A percentile compares a stretch with the other conserved stretches of the same genome.
Conservation (phyloP, 345 rosid genomes). For the Acer saccharum region DNA sequence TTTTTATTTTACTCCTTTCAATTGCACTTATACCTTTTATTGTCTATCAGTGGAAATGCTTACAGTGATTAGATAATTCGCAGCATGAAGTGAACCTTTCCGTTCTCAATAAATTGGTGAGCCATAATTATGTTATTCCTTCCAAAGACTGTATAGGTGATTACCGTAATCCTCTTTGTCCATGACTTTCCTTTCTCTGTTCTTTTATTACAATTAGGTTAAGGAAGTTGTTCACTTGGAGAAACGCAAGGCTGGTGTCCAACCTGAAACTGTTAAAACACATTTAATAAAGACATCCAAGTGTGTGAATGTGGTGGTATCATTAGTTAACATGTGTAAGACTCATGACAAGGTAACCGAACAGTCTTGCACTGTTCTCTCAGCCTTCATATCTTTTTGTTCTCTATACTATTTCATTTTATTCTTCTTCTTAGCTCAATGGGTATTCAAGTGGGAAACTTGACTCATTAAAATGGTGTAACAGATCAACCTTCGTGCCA, state of each 20-base stretch:
- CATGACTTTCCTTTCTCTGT: constrained; percentile 10
- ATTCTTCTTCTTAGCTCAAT: not conserved
- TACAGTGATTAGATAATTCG: constrained; percentile 24
- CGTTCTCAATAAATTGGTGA: constrained; percentile 59
- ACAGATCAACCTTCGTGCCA: constrained; percentile 67
- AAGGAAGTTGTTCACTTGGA: constrained; percentile 46
- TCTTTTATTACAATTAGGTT: constrained; percentile 42
- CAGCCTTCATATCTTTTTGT: constrained; percentile 7
- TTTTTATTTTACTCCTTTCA: not conserved
- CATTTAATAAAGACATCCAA: constrained; percentile 48
- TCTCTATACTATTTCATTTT: not conserved
- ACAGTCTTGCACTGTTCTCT: constrained; percentile 9
- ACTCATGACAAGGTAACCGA: constrained; percentile 63
- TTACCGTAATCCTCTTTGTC: not conserved
- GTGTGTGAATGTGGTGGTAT: constrained; percentile 70
- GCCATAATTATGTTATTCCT: constrained; percentile 22
- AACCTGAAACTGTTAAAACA: constrained; percentile 44
- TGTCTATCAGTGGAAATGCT: constrained; percentile 18
- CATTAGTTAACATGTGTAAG: constrained; percentile 72
- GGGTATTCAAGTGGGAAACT: not conserved
- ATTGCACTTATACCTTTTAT: not conserved
- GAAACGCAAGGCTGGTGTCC: constrained; percentile 42
- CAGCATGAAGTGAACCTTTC: constrained; percentile 84
- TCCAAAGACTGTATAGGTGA: not conserved
- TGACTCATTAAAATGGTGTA: constrained; percentile 19